Conservation (phyloP, 2,329 filamentous ascomycete species). For the Furcasterigmium furcatum region DNA sequence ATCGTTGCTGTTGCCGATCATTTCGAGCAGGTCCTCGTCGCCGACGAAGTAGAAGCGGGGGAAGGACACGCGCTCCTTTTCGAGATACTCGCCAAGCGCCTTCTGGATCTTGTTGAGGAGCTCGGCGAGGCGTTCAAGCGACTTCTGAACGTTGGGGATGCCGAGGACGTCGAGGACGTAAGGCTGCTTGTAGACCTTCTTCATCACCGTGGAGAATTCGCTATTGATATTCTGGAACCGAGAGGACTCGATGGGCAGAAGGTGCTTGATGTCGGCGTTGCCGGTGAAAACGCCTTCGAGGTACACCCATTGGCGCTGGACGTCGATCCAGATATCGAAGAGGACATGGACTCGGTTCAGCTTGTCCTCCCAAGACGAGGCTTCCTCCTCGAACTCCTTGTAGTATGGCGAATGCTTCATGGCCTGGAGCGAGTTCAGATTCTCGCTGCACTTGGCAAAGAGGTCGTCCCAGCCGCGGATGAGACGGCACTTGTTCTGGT, state of each 20-base stretch:
- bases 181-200: conserved; percentile 96
- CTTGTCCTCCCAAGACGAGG: conserved; percentile 95
- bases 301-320: conserved; percentile 99
- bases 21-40: conserved; percentile 96
- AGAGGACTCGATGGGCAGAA: conserved; percentile 92
- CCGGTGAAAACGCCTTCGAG: conserved; percentile 98
- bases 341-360: conserved; percentile 95
- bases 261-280: conserved; percentile 97
- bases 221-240: conserved; percentile 99
- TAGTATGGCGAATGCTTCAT: conserved; percentile 99
- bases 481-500: conserved; percentile 96
- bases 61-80: conserved; percentile 96
- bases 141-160: conserved; percentile 94
- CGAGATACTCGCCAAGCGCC: conserved; percentile 95
- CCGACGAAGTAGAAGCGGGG: conserved; percentile 99
- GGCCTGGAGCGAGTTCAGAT: conserved; percentile 93
- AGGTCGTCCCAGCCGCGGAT: conserved; percentile 98
- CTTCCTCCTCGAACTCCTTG: conserved; percentile 98
- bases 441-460: conserved; percentile 97
- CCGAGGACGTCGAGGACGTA: conserved; percentile 94
- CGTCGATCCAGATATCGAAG: conserved; percentile 99
- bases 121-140: conserved; percentile 91
- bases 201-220: conserved; percentile 98
- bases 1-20: conserved; percentile 99
- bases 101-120: conserved; percentile 99